A percentile compares a stretch with the other conserved stretches of the same genome.
Conservation (phyloP, 2,329 filamentous ascomycete genomes). For the Talaromyces sp. region DNA sequence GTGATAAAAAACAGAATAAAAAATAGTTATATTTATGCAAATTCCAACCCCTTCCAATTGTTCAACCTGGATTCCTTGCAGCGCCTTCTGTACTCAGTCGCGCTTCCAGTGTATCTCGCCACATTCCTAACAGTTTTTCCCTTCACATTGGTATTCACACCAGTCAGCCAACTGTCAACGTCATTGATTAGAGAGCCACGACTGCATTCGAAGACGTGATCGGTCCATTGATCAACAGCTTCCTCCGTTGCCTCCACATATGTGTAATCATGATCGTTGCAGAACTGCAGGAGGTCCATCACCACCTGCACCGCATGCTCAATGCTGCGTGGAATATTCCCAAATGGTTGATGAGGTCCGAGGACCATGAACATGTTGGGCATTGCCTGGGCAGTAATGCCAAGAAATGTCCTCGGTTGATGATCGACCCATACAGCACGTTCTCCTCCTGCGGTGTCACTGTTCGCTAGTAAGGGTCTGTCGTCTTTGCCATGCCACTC, state of each 20-base stretch:
- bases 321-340: slow-evolving; percentile 22
- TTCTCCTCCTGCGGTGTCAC: slow-evolving; percentile 18
- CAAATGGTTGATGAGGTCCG: slow-evolving; percentile 45
- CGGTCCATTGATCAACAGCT: slow-evolving; percentile 38
- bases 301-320: slow-evolving; percentile 36
- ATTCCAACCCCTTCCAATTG: no score
- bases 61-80: neutral
- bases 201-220: slow-evolving; percentile 44
- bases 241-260: slow-evolving; percentile 37
- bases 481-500: slow-evolving; percentile 27
- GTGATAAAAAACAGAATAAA: no score
- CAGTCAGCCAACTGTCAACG: slow-evolving; percentile 52
- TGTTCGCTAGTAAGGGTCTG: slow-evolving; percentile 19
- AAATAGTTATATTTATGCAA: no score
- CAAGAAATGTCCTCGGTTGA: slow-evolving; percentile 37
- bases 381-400: slow-evolving; percentile 38
- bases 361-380: slow-evolving; percentile 51
- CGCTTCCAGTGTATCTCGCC: slow-evolving; percentile 43
- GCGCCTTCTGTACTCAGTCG: slow-evolving; percentile 35
- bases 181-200: slow-evolving; percentile 42
- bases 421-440: neutral
- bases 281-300: slow-evolving; percentile 24
- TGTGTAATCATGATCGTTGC: slow-evolving; percentile 20
- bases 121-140: slow-evolving; percentile 43
- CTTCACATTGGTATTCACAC: slow-evolving; percentile 47